phyloP scores from a whole-genome alignment of 306 rosid genomes.

The Cicer judaicum region DNA sequence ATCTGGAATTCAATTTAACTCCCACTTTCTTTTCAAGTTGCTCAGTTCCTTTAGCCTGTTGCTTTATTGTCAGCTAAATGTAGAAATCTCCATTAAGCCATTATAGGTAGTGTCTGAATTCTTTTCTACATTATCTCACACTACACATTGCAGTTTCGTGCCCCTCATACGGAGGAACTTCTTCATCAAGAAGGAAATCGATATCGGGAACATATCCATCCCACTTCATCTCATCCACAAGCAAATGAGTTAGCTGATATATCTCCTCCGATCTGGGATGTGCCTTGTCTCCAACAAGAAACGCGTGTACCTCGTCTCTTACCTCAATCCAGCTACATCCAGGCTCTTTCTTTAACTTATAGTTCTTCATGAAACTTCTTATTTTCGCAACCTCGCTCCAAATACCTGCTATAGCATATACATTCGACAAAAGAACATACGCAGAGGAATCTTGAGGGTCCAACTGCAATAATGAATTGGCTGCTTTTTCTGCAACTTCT shows the following conservation, averaged over 20 bases:
- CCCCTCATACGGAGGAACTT: slow-evolving; percentile 45
- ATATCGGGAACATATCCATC: slow-evolving; percentile 55
- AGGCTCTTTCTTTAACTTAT: slow-evolving; percentile 76
- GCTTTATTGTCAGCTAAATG: background rate
- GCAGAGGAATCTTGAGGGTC: slow-evolving; percentile 86
- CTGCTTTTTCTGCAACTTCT: slow-evolving; percentile 78
- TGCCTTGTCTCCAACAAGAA: slow-evolving; percentile 84
- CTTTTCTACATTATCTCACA: slow-evolving; percentile 31
- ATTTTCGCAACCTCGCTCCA: slow-evolving; percentile 77
- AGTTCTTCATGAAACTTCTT: slow-evolving; percentile 70
- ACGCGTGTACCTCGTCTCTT: slow-evolving; percentile 73
- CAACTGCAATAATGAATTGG: slow-evolving; percentile 56
- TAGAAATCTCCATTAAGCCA: slow-evolving; percentile 4
- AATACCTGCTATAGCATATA: slow-evolving; percentile 74
- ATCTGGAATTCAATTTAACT: background rate
- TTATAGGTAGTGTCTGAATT: slow-evolving; percentile 4
- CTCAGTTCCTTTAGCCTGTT: background rate
- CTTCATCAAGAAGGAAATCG: slow-evolving; percentile 54
- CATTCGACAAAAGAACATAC: slow-evolving; percentile 71
- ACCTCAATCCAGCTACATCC: slow-evolving; percentile 98
- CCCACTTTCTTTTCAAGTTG: slow-evolving; percentile 9
- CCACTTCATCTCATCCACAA: slow-evolving; percentile 72
- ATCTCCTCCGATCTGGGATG: slow-evolving; percentile 78
- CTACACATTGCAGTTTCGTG: slow-evolving; percentile 18
- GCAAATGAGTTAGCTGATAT: slow-evolving; percentile 61